Base-by-base conservation (phyloP, 2,329 filamentous ascomycete species). In the Alternaria gansuensis region DNA sequence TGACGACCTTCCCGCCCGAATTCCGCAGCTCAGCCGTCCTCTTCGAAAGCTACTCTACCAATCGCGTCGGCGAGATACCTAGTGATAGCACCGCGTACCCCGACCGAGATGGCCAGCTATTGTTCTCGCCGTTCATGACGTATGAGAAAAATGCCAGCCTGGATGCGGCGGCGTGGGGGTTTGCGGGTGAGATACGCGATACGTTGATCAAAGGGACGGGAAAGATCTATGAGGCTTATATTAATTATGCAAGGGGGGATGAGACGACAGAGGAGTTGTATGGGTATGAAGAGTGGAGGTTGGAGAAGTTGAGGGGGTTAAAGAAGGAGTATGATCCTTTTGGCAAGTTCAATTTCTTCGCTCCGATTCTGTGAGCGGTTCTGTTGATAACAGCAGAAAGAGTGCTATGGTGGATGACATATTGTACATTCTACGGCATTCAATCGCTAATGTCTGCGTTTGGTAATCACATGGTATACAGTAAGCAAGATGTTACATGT, bases 321-420 rank as follows among this genome's bases (percentile, higher is more conserved):
- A 79, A 78, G 63, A 64, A 51, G 33, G 55, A 66, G 56, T 76
- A 70, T 46, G 77, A 78, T 69, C 77, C 77, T 1, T 17, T 65
- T 11, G 60, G 63, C 2, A 53, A 51, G 39, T 76, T 77, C 57
- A 65, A 62, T 17, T 77, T 69, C 54, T 76, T 68, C 54, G 65
- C 57, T 29, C 73, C 74, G 0, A 67, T 73, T 13, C 44, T 54
- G 26, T 57, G 39, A 44, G 31, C 21, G 3, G 5, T 14, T 40
- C 11, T 21, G 11, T 39, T 23, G 17, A 39, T 11, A 17, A 39
- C 36, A 4, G n/a, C 21, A 23, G 17, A 4, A 39, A 21, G 17
- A 39, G 5, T 4, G 9, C 36, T 23, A 5, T 6, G 17, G 36
- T 6, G 17, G 17, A 39, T n/a, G 9, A 23, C 17, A 39, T 9